Evolutionary conservation across 1,139 yeast genomes (phyloP).

Genomic region (Candida neerlandica): DNA sequence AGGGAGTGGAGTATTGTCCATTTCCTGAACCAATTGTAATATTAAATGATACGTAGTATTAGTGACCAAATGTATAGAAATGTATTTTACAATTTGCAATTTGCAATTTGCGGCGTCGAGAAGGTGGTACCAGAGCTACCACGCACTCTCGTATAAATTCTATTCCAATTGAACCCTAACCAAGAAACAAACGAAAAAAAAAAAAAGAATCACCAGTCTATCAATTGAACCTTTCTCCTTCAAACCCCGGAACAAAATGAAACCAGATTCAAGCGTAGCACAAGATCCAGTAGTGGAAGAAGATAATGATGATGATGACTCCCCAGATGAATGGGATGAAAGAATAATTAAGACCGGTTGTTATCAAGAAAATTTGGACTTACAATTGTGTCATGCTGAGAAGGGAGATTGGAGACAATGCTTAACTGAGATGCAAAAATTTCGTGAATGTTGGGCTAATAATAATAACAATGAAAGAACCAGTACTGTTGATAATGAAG

Average conservation of each 20-base stretch:
- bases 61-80: not conserved
- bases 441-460: conserved; percentile 66
- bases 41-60: not conserved
- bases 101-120: not conserved
- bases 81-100: not conserved
- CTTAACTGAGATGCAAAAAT: conserved; percentile 64
- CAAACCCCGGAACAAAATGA: conserved; percentile 7
- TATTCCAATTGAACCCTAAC: not conserved
- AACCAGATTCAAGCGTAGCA: conserved; percentile 6
- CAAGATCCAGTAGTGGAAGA: not conserved
- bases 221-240: not conserved
- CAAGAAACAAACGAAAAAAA: not conserved
- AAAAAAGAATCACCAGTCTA: not conserved
- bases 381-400: conserved; percentile 78
- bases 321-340: conserved; percentile 76
- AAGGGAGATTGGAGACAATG: conserved; percentile 82
- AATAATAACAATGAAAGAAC: conserved; percentile 62
- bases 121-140: not conserved
- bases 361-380: conserved; percentile 62
- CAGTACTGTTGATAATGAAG: conserved; percentile 43
- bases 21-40: conserved; percentile 1
- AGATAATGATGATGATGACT: conserved; percentile 45
- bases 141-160: not conserved
- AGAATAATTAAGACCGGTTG: conserved; percentile 77
- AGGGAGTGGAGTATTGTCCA: conserved; percentile 1